Percentiles rank a stretch among this genome's conserved stretches.
Evolutionary conservation across 1,284 basidiomycete species (phyloP).

Genomic region (Ganoderma leucocontextum): DNA sequence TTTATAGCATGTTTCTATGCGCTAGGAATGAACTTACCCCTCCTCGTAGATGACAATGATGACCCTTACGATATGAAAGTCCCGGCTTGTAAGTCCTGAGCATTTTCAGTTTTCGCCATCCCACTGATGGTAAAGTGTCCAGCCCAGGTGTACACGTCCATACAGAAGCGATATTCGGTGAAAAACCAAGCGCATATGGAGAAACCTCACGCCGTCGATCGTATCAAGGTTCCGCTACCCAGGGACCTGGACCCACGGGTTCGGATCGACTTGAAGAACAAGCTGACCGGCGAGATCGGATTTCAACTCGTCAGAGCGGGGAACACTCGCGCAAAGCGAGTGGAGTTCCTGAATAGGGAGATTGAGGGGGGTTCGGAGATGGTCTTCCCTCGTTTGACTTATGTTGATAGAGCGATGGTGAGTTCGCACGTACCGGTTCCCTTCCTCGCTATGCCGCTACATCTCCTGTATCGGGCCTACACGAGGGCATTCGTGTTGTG

Average conservation of each 20-base stretch:
- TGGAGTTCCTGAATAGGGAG: neutral
- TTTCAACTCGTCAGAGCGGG: conserved; percentile 5
- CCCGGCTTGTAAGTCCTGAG: neutral
- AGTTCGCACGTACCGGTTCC: neutral
- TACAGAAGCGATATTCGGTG: neutral
- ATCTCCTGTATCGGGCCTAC: no score
- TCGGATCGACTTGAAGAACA: conserved; percentile 8
- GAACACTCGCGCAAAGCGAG: neutral
- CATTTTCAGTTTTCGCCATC: no score
- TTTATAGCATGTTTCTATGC: neutral
- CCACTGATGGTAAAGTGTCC: no score
- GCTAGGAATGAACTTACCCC: neutral
- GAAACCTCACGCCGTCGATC: neutral
- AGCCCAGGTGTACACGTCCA: neutral
- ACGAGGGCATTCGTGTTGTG: no score
- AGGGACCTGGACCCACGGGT: neutral
- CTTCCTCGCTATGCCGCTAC: neutral
- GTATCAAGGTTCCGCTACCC: conserved; percentile 5
- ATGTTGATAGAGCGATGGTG: conserved; percentile 8
- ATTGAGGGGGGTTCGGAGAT: neutral
- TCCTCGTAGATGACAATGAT: neutral
- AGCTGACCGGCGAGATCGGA: conserved; percentile 5
- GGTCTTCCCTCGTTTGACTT: neutral
- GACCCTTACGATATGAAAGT: neutral
- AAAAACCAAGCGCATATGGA: neutral